Conservation (phyloP, 2,329 filamentous ascomycete species). For the Trichoderma atroviride region DNA sequence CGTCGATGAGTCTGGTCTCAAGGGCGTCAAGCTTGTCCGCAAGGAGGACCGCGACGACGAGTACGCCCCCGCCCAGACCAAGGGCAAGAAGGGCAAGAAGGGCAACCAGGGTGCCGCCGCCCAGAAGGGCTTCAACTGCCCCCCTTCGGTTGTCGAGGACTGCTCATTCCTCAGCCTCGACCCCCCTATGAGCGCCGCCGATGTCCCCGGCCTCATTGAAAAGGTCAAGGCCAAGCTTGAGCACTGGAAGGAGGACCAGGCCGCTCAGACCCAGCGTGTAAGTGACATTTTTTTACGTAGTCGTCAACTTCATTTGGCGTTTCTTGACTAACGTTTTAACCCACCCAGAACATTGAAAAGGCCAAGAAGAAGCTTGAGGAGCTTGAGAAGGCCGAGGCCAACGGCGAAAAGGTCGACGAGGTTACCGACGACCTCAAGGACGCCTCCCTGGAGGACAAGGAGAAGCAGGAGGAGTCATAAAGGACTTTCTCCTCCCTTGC, state of each 20-base stretch:
- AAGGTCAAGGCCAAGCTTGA: constrained; percentile 91
- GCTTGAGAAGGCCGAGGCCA: constrained; percentile 63
- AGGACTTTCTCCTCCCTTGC: constrained; percentile 27
- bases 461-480: constrained; percentile 54
- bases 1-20: constrained; percentile 80
- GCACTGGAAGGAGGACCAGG: constrained; percentile 89
- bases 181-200: constrained; percentile 81
- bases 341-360: constrained; percentile 84
- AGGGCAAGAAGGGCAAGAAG: constrained; percentile 84
- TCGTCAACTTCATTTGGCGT: not conserved
- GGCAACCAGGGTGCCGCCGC: constrained; percentile 48
- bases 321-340: not conserved
- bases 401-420: constrained; percentile 55
- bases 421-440: constrained; percentile 56
- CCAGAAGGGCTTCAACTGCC: constrained; percentile 73
- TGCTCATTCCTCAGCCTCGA: constrained; percentile 82
- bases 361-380: constrained; percentile 93
- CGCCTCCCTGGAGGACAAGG: constrained; percentile 55
- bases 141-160: constrained; percentile 89
- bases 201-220: constrained; percentile 78
- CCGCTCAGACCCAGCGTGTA: constrained; percentile 86
- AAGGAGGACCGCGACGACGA: constrained; percentile 89
- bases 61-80: constrained; percentile 79
- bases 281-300: constrained; percentile 40
- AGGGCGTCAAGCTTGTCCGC: constrained; percentile 79